Evolutionary conservation across 2,329 filamentous ascomycete genomes (phyloP).

Genomic region (Arachnomyces sp.): DNA sequence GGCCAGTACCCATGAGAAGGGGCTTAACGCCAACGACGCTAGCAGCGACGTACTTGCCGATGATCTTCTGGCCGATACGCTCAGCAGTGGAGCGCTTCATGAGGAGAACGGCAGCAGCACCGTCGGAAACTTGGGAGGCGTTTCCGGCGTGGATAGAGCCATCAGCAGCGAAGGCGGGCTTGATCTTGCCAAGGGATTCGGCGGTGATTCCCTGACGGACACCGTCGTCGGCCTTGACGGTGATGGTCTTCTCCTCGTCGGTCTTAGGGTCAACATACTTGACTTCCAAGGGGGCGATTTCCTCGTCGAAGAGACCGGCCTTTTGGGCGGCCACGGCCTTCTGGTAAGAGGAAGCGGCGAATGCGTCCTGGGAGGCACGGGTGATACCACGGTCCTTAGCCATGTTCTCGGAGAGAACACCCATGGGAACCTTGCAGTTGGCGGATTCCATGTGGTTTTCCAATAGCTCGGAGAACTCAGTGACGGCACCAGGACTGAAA

Average conservation of each 20-base stretch:
- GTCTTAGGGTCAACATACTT: conserved; percentile 87
- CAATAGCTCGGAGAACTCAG: conserved; percentile 85
- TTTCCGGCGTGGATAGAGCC: conserved; percentile 95
- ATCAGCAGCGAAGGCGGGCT: conserved; percentile 80
- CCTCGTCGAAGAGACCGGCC: conserved; percentile 81
- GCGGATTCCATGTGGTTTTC: conserved; percentile 71
- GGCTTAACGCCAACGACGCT: conserved; percentile 83
- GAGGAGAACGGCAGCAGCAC: conserved; percentile 85
- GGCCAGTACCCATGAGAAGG: conserved; percentile 90
- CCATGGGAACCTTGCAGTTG: conserved; percentile 98
- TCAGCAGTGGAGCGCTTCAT: conserved; percentile 93
- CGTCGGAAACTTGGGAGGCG: conserved; percentile 90
- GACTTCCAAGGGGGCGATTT: conserved; percentile 79
- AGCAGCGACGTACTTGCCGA: conserved; percentile 86
- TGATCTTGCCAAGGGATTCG: conserved; percentile 85
- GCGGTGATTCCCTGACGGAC: conserved; percentile 75
- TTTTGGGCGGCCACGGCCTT: conserved; percentile 76
- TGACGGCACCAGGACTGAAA: conserved; percentile 66
- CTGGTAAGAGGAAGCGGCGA: conserved; percentile 85
- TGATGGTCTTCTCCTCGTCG: conserved; percentile 73
- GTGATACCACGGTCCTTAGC: conserved; percentile 70
- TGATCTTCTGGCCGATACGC: conserved; percentile 74
- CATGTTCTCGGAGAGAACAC: conserved; percentile 87
- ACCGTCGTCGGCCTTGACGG: conserved; percentile 78
- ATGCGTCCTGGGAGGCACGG: conserved; percentile 74